A percentile compares a stretch with the other conserved stretches of the same genome.
These are phyloP conservation scores for Aspergillus sp. DNA, from an alignment of 2,329 filamentous ascomycete species.

Conservation along the genomic window DNA sequence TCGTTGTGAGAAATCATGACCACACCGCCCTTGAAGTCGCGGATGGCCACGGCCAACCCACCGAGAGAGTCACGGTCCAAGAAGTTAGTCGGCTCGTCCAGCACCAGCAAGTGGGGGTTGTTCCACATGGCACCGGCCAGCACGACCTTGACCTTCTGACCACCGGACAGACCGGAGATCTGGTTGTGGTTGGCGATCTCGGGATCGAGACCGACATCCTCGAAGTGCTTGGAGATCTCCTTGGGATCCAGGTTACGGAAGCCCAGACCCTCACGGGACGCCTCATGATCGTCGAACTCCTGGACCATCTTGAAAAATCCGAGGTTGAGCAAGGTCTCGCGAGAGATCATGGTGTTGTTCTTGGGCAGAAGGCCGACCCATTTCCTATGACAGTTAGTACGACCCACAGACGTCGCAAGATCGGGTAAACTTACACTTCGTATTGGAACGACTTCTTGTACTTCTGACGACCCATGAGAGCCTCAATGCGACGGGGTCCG, in stretches of 20 bases:
- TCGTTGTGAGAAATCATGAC: slow-evolving; percentile 99
- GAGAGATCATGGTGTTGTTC: slow-evolving; percentile 87
- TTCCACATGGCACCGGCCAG: slow-evolving; percentile 97
- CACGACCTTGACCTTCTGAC: slow-evolving; percentile 99
- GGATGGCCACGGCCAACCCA: slow-evolving; percentile 94
- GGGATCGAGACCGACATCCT: slow-evolving; percentile 91
- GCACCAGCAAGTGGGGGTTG: slow-evolving; percentile 93
- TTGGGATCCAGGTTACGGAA: slow-evolving; percentile 92
- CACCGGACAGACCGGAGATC: slow-evolving; percentile 91
- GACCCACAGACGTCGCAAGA: not conserved
- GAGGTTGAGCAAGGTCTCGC: slow-evolving; percentile 81
- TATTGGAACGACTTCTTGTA: slow-evolving; percentile 99
- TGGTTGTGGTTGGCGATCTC: slow-evolving; percentile 99
- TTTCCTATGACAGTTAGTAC: slow-evolving; percentile 56
- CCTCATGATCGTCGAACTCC: slow-evolving; percentile 98
- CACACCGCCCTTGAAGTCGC: slow-evolving; percentile 96
- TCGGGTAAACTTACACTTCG: slow-evolving; percentile 67
- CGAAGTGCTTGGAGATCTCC: slow-evolving; percentile 96
- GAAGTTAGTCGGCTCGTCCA: slow-evolving; percentile 99
- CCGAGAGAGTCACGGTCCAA: slow-evolving; percentile 96
- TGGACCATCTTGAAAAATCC: slow-evolving; percentile 94
- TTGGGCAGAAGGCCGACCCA: slow-evolving; percentile 89
- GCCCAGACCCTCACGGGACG: slow-evolving; percentile 95
- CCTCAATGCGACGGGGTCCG: slow-evolving; percentile 74
- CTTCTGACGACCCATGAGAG: slow-evolving; percentile 93